Percentiles rank a stretch among this genome's conserved stretches.
phyloP scores from a whole-genome alignment of 2,329 filamentous ascomycete genomes.

The Aspergillus floridensis region DNA sequence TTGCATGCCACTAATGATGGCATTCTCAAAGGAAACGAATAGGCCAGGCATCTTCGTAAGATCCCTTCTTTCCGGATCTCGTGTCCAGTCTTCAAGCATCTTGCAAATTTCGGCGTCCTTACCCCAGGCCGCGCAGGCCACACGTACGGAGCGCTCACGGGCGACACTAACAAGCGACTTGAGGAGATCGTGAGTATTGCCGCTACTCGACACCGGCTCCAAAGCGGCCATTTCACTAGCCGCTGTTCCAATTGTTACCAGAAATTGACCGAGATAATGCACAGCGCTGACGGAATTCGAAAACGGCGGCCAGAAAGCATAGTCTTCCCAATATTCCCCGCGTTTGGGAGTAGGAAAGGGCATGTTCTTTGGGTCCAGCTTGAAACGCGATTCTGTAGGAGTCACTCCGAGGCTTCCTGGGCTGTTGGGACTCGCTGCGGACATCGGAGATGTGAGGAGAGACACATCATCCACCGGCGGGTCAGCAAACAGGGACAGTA shows the following conservation, averaged over 20 bases:
- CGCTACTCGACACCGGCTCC: constrained; percentile 59
- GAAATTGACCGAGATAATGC: constrained; percentile 79
- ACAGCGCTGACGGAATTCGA: constrained; percentile 91
- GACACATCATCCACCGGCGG: constrained; percentile 89
- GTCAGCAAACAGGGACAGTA: constrained; percentile 80
- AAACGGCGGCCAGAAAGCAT: constrained; percentile 94
- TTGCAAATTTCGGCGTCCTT: constrained; percentile 91
- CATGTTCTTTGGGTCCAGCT: constrained; percentile 72
- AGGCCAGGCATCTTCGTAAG: constrained; percentile 86
- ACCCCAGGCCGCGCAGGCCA: constrained; percentile 88
- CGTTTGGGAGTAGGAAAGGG: constrained; percentile 73
- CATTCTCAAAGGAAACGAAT: constrained; percentile 81
- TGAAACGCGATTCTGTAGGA: constrained; percentile 69
- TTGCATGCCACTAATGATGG: constrained; percentile 81
- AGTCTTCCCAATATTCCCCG: constrained; percentile 86
- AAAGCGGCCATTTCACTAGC: constrained; percentile 82
- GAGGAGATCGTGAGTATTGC: constrained; percentile 65
- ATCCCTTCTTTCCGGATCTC: constrained; percentile 75
- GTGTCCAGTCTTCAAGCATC: constrained; percentile 88
- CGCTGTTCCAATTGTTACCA: constrained; percentile 79
- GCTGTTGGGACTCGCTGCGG: constrained; percentile 63
- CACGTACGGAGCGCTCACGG: constrained; percentile 80
- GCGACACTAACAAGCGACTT: constrained; percentile 72
- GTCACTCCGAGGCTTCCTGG: constrained; percentile 56
- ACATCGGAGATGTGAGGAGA: constrained; percentile 76